phyloP scores from a whole-genome alignment of 345 rosid species.

The Heritiera littoralis region DNA sequence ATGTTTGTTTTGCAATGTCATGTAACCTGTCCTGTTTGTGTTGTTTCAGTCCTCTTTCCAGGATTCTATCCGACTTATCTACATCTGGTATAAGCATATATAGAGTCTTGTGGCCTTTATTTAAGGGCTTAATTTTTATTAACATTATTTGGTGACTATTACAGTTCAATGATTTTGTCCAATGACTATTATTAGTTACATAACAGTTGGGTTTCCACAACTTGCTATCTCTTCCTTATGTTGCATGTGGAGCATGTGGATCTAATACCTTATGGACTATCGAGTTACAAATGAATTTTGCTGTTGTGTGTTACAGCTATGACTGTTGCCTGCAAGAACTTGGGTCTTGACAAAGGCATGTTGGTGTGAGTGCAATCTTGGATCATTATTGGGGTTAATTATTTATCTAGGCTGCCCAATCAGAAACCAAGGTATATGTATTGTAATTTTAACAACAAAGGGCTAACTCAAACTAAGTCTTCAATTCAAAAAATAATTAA shows the following conservation, averaged over 20 bases:
- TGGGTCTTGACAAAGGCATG: constrained; percentile 68
- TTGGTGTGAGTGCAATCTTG: constrained; percentile 47
- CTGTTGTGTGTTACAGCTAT: constrained; percentile 62
- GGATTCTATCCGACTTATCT: not conserved
- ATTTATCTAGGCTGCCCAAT: too few relatives aligned
- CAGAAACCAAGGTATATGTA: too few relatives aligned
- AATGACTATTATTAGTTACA: constrained; percentile 18
- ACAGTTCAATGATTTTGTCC: constrained; percentile 1
- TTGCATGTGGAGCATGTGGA: constrained; percentile 36
- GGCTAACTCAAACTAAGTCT: too few relatives aligned
- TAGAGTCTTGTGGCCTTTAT: not conserved
- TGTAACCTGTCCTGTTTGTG: not conserved
- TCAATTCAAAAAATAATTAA: too few relatives aligned
- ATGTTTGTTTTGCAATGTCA: constrained; percentile 7
- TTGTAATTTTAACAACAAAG: too few relatives aligned
- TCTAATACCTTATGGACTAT: constrained; percentile 40
- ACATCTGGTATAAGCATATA: not conserved
- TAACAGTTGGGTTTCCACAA: constrained; percentile 13
- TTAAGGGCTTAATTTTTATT: constrained; percentile 2
- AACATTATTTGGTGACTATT: not conserved
- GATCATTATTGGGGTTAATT: constrained; percentile 40
- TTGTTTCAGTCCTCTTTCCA: not conserved
- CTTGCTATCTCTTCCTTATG: constrained; percentile 17
- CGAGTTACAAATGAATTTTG: constrained; percentile 39
- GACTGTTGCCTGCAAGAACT: constrained; percentile 69